Conservation (phyloP, 2,329 filamentous ascomycete genomes). For the Pseudogymnoascus sp. region DNA sequence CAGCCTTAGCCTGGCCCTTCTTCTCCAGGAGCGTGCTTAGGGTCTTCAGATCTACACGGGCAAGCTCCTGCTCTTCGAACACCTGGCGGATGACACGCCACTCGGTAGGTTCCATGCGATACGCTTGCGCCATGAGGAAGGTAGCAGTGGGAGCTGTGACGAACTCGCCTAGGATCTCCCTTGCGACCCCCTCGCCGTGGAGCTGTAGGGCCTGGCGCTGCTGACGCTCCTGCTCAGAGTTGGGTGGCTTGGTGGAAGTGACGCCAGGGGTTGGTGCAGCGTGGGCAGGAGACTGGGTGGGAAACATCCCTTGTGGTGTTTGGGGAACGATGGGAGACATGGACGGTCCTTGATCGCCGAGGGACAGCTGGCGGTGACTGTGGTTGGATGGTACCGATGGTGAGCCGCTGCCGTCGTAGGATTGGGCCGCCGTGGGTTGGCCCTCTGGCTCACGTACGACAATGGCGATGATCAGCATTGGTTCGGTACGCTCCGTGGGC, state of each 20-base stretch:
- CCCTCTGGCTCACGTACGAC: constrained; percentile 59
- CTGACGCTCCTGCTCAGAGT: constrained; percentile 20
- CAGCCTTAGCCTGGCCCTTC: neutral
- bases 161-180: constrained; percentile 53
- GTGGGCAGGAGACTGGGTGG: constrained; percentile 14
- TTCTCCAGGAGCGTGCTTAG: neutral
- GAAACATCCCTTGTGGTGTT: constrained; percentile 22
- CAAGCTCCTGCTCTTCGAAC: constrained; percentile 12
- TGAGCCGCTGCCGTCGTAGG: constrained; percentile 20
- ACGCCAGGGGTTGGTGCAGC: constrained; percentile 15
- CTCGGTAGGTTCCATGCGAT: constrained; percentile 59
- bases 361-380: constrained; percentile 38
- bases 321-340: constrained; percentile 47
- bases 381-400: constrained; percentile 30
- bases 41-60: neutral
- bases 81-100: constrained; percentile 60
- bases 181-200: constrained; percentile 48
- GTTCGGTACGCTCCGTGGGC: constrained; percentile 60
- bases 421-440: constrained; percentile 13
- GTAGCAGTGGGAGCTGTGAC: constrained; percentile 56
- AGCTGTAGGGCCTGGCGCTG: constrained; percentile 37
- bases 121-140: constrained; percentile 61
- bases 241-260: constrained; percentile 27
- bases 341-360: constrained; percentile 36
- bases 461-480: constrained; percentile 74